Percentiles rank a stretch among this genome's conserved stretches.
Evolutionary conservation across 78 protist species (phyloP).

Genomic region (Speleostelium caveatum): DNA sequence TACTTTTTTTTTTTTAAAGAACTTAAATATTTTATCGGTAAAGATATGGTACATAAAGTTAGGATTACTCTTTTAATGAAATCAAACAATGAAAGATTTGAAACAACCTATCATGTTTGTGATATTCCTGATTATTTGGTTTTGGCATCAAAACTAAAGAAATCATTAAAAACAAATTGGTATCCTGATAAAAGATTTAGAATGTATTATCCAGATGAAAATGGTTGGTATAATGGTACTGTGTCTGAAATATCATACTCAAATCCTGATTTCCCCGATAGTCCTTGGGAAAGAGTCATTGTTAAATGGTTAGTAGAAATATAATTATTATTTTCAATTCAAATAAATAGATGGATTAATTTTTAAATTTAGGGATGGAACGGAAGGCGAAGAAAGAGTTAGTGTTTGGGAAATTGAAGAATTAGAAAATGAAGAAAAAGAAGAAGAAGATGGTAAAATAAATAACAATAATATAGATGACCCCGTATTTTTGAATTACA

Average conservation of each 20-base stretch:
- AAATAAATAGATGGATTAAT: not conserved
- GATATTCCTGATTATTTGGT: slow-evolving; percentile 68
- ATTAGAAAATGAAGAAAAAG: not conserved
- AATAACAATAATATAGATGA: not conserved
- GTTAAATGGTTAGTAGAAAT: slow-evolving; percentile 68
- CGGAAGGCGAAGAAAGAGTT: slow-evolving; percentile 48
- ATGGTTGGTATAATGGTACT: slow-evolving; percentile 61
- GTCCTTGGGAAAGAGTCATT: slow-evolving; percentile 64
- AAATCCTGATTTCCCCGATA: slow-evolving; percentile 46
- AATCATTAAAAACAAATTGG: not conserved
- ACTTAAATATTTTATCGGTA: slow-evolving; percentile 34
- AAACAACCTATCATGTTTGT: slow-evolving; percentile 41
- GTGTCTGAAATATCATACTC: slow-evolving; percentile 38
- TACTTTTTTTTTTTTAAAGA: slow-evolving; percentile 9
- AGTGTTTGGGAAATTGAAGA: slow-evolving; percentile 66
- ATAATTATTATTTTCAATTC: not conserved
- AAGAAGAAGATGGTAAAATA: not conserved
- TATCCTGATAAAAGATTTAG: slow-evolving; percentile 16
- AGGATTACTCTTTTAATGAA: not conserved
- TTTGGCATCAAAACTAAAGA: slow-evolving; percentile 37
- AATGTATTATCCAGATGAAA: slow-evolving; percentile 66
- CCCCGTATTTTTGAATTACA: no score
- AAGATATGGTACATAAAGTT: slow-evolving; percentile 4
- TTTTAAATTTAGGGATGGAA: slow-evolving; percentile 36
- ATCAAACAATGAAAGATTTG: not conserved